phyloP scores from a whole-genome alignment of 495 filamentous ascomycete species.

The Neurospora sublineolata region DNA sequence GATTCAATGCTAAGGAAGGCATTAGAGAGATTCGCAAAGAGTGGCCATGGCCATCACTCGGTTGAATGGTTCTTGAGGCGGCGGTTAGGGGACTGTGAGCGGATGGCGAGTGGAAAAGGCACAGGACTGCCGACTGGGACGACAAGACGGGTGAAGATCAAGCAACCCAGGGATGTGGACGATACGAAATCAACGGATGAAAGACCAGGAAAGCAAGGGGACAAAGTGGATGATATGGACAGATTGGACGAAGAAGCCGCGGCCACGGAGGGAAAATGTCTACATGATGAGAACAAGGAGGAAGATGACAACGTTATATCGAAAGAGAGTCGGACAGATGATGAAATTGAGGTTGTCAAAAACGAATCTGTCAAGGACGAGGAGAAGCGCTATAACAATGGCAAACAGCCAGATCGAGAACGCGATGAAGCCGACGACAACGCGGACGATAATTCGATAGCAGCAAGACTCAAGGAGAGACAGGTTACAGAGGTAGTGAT shows the following conservation, averaged over 20 bases:
- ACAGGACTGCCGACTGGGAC: background rate
- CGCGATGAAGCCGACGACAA: background rate
- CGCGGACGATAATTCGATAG: background rate
- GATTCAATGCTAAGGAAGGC: background rate
- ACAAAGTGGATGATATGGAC: background rate
- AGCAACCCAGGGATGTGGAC: background rate
- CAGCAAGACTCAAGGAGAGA: background rate
- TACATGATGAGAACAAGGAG: background rate
- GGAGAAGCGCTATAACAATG: background rate
- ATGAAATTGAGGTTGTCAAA: background rate
- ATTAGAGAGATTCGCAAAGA: constrained; percentile 8
- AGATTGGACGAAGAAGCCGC: background rate
- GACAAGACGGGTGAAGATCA: background rate
- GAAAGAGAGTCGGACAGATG: background rate
- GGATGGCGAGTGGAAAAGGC: background rate
- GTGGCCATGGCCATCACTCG: constrained; percentile 1
- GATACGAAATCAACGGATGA: background rate
- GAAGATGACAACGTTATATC: background rate
- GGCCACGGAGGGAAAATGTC: background rate
- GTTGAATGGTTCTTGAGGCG: constrained; percentile 22
- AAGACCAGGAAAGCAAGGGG: background rate
- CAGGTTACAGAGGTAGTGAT: background rate
- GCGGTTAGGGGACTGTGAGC: constrained; percentile 20
- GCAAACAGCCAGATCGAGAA: background rate
- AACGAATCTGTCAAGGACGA: background rate